These are phyloP conservation scores for Leptomonas seymouri DNA, from an alignment of 208 protist species.

Conservation along the genomic window DNA sequence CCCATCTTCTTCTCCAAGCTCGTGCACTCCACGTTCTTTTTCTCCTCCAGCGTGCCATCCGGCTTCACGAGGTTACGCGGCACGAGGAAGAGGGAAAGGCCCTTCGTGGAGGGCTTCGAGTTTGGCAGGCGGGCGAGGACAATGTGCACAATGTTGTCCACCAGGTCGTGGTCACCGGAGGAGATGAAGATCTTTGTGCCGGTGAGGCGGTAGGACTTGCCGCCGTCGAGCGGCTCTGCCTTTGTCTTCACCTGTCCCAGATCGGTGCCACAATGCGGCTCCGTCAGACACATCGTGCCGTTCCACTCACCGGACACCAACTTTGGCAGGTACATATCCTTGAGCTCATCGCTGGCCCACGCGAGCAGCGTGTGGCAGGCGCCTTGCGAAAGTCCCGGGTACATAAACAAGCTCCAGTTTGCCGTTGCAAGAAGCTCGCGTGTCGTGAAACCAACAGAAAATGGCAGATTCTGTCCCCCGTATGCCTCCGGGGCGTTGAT, in stretches of 20 bases:
- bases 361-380: slow-evolving; percentile 62
- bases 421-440: slow-evolving; percentile 79
- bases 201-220: slow-evolving; percentile 76
- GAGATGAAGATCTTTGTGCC: slow-evolving; percentile 94
- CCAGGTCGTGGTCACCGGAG: slow-evolving; percentile 89
- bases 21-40: slow-evolving; percentile 67
- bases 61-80: slow-evolving; percentile 72
- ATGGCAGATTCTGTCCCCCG: slow-evolving; percentile 83
- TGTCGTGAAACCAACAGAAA: slow-evolving; percentile 59
- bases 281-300: slow-evolving; percentile 93
- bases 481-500: slow-evolving; percentile 75
- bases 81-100: slow-evolving; percentile 92
- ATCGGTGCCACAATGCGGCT: slow-evolving; percentile 88
- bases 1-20: slow-evolving; percentile 91
- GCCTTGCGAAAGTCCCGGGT: slow-evolving; percentile 73
- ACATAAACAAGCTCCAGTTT: slow-evolving; percentile 90
- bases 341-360: slow-evolving; percentile 79
- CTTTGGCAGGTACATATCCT: slow-evolving; percentile 77
- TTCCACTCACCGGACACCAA: slow-evolving; percentile 78
- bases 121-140: slow-evolving; percentile 81
- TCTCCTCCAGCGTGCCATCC: slow-evolving; percentile 64
- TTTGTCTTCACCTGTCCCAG: slow-evolving; percentile 83
- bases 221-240: slow-evolving; percentile 70
- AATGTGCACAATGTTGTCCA: slow-evolving; percentile 87
- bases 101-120: slow-evolving; percentile 70